Base-by-base conservation (phyloP, 306 rosid species). In the Oemleria cerasiformis region DNA sequence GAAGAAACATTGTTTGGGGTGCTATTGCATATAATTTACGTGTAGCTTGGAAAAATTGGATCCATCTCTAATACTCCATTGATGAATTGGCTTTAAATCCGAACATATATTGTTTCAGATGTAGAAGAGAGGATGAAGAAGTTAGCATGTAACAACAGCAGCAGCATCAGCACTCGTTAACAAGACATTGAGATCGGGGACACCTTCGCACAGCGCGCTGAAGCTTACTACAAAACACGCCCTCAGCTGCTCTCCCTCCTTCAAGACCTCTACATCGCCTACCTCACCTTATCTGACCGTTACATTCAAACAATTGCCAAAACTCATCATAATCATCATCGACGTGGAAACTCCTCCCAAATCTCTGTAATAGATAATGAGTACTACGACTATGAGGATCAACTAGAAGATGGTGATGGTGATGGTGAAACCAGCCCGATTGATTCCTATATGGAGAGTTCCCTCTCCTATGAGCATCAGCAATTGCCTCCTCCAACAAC, bases 201-300 rank as follows among this genome's bases (percentile, higher is more conserved):
- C 63, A 85, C 89, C 2, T 95, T 95, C 53, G 89, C 96, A 0
- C 90, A 95, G 71, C 89, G 99, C 21, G 99, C 99, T 6, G 96
- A 95, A 54, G 80, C 86, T 67, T 95, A 95, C 81, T 95, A 91
- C 71, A 90, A 84, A 56, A 86, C 86, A 66, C 90, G 97, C n/a
- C 99, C 99, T 54, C 97, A 88, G 76, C 84, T 95, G 6, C 80
- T 89, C 36, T 71, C 88, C 36, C 84, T 95, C 21, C 83, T 95
- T 20, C 92, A 89, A 44, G 97, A 95, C 51, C 64, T 95, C 70
- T 95, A 95, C 82, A 91, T 87, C 72, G 91, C 96, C 51, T 91
- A 95, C 59, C 63, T 89, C 60, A 87, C 96, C 10, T 80, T 95
- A 21, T 89, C 97, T 1, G 96, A 91, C 23, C 88, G 97, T 7